Conservation (phyloP, 371 early-diverging fungal genomes). For the Basidiobolus meristosporus region DNA sequence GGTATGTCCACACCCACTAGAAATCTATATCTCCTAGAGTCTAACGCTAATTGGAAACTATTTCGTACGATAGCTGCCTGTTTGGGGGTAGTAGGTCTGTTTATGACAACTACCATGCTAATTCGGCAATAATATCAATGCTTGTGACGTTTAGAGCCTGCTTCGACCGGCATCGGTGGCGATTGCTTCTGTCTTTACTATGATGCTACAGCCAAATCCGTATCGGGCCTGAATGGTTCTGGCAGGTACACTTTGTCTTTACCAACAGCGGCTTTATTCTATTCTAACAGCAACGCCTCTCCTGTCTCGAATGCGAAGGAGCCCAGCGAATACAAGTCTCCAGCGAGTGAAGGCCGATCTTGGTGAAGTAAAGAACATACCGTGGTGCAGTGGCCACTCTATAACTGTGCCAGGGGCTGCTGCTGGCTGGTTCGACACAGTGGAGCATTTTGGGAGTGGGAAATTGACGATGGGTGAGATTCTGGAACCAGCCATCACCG, state of each 20-base stretch:
- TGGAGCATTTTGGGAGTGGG: constrained; percentile 49
- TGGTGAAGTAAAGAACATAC: constrained; percentile 12
- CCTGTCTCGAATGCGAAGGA: constrained; percentile 4
- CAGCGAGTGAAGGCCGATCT: too few relatives aligned
- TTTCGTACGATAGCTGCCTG: constrained; percentile 24
- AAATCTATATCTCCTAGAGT: background rate
- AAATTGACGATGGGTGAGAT: constrained; percentile 31
- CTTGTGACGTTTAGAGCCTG: constrained; percentile 29
- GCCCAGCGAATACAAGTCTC: too few relatives aligned
- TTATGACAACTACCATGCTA: too few relatives aligned
- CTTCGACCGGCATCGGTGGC: constrained; percentile 82
- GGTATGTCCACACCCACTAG: constrained; percentile 7
- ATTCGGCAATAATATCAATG: background rate
- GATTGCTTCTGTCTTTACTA: constrained; percentile 77
- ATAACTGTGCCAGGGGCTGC: constrained; percentile 79
- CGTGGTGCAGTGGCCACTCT: constrained; percentile 23
- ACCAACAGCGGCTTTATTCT: background rate
- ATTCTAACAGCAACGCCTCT: background rate
- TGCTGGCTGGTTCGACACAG: constrained; percentile 52
- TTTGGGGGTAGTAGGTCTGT: constrained; percentile 29
- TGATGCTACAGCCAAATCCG: constrained; percentile 29
- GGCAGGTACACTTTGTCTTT: constrained; percentile 23
- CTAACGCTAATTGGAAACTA: background rate
- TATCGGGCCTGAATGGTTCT: constrained; percentile 51
- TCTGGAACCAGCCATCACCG: constrained; percentile 42